phyloP scores from a whole-genome alignment of 1,139 yeast species.

The Hyphopichia buzzinii region DNA sequence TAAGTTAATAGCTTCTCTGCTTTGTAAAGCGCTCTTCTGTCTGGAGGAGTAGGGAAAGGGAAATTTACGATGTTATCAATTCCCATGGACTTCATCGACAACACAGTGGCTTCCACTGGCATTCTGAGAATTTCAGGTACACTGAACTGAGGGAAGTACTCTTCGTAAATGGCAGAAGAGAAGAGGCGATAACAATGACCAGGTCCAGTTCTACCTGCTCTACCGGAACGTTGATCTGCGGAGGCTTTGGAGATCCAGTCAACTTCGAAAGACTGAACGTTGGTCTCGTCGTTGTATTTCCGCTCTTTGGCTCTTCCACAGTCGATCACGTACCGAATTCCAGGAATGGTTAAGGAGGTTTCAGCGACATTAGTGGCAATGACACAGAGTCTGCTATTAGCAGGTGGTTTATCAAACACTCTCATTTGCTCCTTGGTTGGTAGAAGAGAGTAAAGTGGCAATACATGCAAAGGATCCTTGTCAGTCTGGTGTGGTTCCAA shows the following conservation, averaged over 20 bases:
- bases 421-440: constrained; percentile 95
- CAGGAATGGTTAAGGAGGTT: constrained; percentile 95
- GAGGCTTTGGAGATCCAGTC: constrained; percentile 96
- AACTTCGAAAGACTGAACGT: constrained; percentile 89
- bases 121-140: constrained; percentile 88
- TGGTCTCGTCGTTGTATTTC: constrained; percentile 75
- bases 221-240: constrained; percentile 92
- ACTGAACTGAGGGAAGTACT: constrained; percentile 78
- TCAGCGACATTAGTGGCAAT: constrained; percentile 98
- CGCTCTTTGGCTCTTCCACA: constrained; percentile 93
- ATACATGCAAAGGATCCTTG: constrained; percentile 79
- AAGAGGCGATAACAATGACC: constrained; percentile 94
- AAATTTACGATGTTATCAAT: constrained; percentile 86
- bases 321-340: constrained; percentile 91
- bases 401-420: constrained; percentile 84
- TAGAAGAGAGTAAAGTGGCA: constrained; percentile 86
- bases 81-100: constrained; percentile 97
- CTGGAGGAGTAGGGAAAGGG: constrained; percentile 97
- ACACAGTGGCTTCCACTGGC: constrained; percentile 94
- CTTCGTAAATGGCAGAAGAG: constrained; percentile 94
- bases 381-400: constrained; percentile 81
- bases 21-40: constrained; percentile 51
- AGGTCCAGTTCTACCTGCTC: constrained; percentile 99
- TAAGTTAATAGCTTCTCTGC: constrained; percentile 70
- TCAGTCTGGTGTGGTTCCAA: constrained; percentile 74